phyloP scores from a whole-genome alignment of 2,329 filamentous ascomycete genomes.

The Fusarium papillatum region DNA sequence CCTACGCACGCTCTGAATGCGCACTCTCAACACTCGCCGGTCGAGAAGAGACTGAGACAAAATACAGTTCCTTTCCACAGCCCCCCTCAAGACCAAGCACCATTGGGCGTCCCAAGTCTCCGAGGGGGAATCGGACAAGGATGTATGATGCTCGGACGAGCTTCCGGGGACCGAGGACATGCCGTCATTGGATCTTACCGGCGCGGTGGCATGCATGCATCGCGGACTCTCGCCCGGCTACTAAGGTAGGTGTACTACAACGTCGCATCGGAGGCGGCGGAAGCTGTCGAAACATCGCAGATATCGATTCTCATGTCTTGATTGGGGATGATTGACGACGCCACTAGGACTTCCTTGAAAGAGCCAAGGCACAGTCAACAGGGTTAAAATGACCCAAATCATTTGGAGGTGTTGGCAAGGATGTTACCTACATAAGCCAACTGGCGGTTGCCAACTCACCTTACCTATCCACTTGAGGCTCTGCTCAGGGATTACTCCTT shows the following conservation, averaged over 20 bases:
- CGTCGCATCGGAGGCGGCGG: background rate
- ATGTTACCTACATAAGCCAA: background rate
- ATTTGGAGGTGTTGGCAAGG: background rate
- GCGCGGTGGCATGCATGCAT: background rate
- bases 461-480: background rate
- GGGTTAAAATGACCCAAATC: background rate
- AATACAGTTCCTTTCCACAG: background rate
- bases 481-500: background rate
- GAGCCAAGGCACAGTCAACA: background rate
- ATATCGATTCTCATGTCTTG: background rate
- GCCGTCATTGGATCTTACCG: background rate
- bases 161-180: background rate
- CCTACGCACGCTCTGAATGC: background rate
- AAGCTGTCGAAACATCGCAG: background rate
- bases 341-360: background rate
- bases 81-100: background rate
- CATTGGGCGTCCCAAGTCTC: background rate
- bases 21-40: background rate
- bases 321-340: background rate
- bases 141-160: background rate
- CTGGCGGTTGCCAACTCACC: background rate
- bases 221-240: background rate
- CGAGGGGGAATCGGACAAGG: background rate
- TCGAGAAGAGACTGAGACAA: background rate
- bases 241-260: background rate